phyloP scores from a whole-genome alignment of 257 asterid species.

The Primulina huaijiensis region DNA sequence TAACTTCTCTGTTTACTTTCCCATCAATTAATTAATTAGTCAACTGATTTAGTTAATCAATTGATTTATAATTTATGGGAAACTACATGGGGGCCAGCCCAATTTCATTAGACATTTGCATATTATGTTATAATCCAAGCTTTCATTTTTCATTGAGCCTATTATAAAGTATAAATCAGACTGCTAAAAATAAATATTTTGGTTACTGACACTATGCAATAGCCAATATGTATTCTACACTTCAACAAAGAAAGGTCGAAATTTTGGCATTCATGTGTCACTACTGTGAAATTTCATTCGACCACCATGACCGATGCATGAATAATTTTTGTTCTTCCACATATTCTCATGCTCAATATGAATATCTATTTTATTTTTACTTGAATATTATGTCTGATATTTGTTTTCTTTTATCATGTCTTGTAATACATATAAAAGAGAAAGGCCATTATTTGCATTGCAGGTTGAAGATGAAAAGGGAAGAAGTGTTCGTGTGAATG shows the following conservation, averaged over 20 bases:
- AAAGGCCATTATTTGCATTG: constrained; percentile 26
- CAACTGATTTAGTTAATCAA: too few species aligned
- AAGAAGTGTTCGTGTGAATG: constrained; percentile 33
- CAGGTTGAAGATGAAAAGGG: constrained; percentile 38
- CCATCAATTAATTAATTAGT: too few species aligned
- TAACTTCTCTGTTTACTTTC: too few species aligned
- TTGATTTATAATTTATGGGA: too few species aligned
- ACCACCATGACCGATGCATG: background rate
- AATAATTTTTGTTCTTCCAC: constrained; percentile 4
- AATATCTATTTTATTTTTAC: constrained; percentile 1
- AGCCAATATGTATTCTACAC: background rate
- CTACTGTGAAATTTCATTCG: background rate
- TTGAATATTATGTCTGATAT: background rate
- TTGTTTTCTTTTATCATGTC: background rate
- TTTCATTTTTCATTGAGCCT: too few species aligned
- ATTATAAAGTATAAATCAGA: too few species aligned
- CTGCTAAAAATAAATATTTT: too few species aligned
- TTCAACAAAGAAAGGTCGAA: background rate
- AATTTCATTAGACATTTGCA: too few species aligned
- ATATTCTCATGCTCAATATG: constrained; percentile 14
- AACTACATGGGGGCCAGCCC: too few species aligned
- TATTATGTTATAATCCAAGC: too few species aligned
- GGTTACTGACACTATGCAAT: too few species aligned
- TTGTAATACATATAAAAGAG: background rate
- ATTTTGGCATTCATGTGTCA: constrained; percentile 4